phyloP scores from a whole-genome alignment of 2,329 filamentous ascomycete genomes.

The Colletotrichum liaoningense region DNA sequence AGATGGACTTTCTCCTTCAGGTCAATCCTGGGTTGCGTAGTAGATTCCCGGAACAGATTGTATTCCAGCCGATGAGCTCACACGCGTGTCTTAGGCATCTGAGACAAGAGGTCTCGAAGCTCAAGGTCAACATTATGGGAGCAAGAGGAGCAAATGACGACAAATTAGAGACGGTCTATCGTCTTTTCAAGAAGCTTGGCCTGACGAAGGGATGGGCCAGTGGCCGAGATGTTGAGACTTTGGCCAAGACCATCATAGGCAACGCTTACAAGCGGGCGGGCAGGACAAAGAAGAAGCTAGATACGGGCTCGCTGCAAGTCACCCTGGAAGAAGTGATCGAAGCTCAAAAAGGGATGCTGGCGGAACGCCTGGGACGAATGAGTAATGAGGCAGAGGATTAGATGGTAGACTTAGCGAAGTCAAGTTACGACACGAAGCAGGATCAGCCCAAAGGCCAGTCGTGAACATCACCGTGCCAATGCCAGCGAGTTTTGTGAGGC shows the following conservation, averaged over 20 bases:
- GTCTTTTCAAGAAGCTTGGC: slow-evolving; percentile 51
- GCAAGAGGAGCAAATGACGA: background rate
- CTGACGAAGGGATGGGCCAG: slow-evolving; percentile 67
- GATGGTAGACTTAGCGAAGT: too few species aligned
- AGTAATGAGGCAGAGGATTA: too few species aligned
- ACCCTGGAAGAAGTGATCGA: too few species aligned
- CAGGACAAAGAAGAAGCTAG: too few species aligned
- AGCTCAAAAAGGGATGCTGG: too few species aligned
- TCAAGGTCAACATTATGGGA: background rate
- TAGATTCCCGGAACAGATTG: slow-evolving; percentile 52
- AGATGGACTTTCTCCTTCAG: slow-evolving; percentile 63
- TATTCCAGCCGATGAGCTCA: slow-evolving; percentile 13
- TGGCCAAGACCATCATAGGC: slow-evolving; percentile 63
- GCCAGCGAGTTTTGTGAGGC: too few species aligned
- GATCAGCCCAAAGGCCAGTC: too few species aligned
- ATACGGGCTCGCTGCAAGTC: too few species aligned
- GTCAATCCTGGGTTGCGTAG: slow-evolving; percentile 63
- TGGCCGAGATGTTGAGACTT: slow-evolving; percentile 68
- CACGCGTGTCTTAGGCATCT: slow-evolving; percentile 39
- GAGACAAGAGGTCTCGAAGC: slow-evolving; percentile 41
- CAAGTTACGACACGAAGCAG: too few species aligned
- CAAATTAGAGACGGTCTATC: background rate
- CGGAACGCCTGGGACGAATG: too few species aligned
- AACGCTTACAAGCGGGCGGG: slow-evolving; percentile 40
- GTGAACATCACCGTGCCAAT: too few species aligned